phyloP scores from a whole-genome alignment of 441 rosid genomes.

The Geranium incanum region DNA sequence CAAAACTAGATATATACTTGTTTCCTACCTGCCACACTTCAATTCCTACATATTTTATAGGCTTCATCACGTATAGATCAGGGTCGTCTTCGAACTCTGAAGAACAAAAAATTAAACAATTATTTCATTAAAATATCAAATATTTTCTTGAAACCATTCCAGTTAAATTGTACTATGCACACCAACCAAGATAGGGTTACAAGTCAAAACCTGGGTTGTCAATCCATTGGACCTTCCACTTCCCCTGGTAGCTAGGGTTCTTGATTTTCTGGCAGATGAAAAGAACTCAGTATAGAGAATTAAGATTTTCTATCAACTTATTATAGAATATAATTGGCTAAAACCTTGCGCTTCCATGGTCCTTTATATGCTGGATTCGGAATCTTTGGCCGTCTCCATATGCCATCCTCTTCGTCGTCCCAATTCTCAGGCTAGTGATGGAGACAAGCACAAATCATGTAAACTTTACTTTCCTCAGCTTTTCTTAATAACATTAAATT shows the following conservation, averaged over 20 bases:
- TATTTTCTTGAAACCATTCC: background rate
- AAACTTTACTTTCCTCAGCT: background rate
- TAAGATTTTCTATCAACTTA: background rate
- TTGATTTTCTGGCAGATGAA: background rate
- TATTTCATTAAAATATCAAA: background rate
- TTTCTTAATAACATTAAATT: background rate
- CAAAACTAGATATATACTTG: background rate
- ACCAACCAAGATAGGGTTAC: background rate
- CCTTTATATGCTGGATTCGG: constrained; percentile 5
- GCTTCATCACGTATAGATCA: constrained; percentile 74
- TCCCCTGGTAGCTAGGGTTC: background rate
- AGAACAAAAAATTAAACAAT: constrained; percentile 14
- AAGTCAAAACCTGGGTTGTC: background rate
- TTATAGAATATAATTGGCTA: background rate
- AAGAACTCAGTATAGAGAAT: background rate
- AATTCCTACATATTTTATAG: constrained; percentile 18
- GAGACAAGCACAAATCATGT: background rate
- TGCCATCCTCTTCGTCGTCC: constrained; percentile 5
- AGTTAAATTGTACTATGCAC: no score
- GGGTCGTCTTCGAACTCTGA: constrained; percentile 97
- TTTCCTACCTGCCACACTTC: constrained; percentile 22
- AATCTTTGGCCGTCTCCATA: constrained; percentile 6
- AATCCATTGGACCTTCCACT: constrained; percentile 1
- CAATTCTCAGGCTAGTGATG: background rate
- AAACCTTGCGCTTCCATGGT: constrained; percentile 1